Evolutionary conservation across 768 basidiomycete genomes (phyloP).

Genomic region (Kwoniella sp.): DNA sequence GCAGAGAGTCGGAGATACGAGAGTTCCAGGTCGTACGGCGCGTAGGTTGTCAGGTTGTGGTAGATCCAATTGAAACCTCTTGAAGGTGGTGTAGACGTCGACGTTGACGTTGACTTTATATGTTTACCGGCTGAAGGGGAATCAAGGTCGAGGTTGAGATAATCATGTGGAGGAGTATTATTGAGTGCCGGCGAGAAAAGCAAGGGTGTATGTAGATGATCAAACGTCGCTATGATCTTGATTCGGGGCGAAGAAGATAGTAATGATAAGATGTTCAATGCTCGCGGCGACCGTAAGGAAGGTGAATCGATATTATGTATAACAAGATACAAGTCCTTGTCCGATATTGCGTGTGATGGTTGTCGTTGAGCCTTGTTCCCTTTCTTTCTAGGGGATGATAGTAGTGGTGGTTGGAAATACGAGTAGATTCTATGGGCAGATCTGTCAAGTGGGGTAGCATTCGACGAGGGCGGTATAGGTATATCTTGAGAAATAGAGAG

Average conservation of each 20-base stretch:
- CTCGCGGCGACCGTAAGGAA: constrained; percentile 66
- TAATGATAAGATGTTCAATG: constrained; percentile 68
- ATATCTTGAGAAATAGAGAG: constrained; percentile 54
- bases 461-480: constrained; percentile 28
- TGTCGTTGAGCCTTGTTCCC: neutral
- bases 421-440: constrained; percentile 69
- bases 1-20: constrained; percentile 46
- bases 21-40: constrained; percentile 77
- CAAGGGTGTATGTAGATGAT: constrained; percentile 79
- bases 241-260: constrained; percentile 74
- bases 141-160: constrained; percentile 1
- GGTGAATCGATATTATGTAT: constrained; percentile 87
- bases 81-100: constrained; percentile 56
- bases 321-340: constrained; percentile 69
- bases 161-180: constrained; percentile 38
- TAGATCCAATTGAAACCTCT: constrained; percentile 58
- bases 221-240: constrained; percentile 80
- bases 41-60: constrained; percentile 87
- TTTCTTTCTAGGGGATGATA: constrained; percentile 10
- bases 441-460: constrained; percentile 61
- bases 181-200: constrained; percentile 67
- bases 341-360: constrained; percentile 45
- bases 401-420: constrained; percentile 60
- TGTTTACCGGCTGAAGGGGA: constrained; percentile 15
- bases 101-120: constrained; percentile 38